These are phyloP conservation scores for Pythium rhizo-oryzae DNA, from an alignment of 352 stramenopile species.

Conservation along the genomic window DNA sequence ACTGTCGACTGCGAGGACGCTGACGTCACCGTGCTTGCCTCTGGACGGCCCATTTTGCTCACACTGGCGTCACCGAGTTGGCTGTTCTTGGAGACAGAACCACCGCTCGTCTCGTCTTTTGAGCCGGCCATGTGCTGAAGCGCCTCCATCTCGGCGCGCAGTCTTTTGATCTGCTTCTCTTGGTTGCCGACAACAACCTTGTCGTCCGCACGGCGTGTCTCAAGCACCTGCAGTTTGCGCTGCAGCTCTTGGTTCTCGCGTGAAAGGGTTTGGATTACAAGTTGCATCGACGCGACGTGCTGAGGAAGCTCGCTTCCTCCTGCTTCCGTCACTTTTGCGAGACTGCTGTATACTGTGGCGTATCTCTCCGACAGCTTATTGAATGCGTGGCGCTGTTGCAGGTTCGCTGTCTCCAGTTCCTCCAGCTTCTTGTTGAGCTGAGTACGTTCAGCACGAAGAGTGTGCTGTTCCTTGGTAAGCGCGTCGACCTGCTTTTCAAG, in stretches of 20 bases:
- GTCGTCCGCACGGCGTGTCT: slow-evolving; percentile 59
- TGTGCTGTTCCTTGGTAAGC: slow-evolving; percentile 44
- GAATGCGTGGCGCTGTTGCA: slow-evolving; percentile 62
- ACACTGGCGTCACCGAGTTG: slow-evolving; percentile 8
- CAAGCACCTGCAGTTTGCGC: slow-evolving; percentile 62
- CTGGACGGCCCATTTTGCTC: too few species aligned
- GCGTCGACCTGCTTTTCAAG: slow-evolving; percentile 45
- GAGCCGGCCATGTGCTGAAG: slow-evolving; percentile 69
- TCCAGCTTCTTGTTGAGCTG: slow-evolving; percentile 43
- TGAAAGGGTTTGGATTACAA: slow-evolving; percentile 55
- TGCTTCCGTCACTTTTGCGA: slow-evolving; percentile 56
- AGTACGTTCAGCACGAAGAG: slow-evolving; percentile 37
- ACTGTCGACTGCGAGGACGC: too few species aligned
- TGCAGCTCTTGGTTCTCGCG: slow-evolving; percentile 74
- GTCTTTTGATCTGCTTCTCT: slow-evolving; percentile 70
- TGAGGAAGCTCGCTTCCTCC: slow-evolving; percentile 12
- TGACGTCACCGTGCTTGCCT: neutral
- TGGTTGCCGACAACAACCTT: slow-evolving; percentile 54
- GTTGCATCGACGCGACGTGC: slow-evolving; percentile 34
- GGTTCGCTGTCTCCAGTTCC: slow-evolving; percentile 46
- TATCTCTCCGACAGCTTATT: slow-evolving; percentile 72
- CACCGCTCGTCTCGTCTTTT: slow-evolving; percentile 25
- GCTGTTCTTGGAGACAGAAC: neutral
- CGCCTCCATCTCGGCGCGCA: slow-evolving; percentile 75
- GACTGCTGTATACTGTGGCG: slow-evolving; percentile 47